Conservation (phyloP, 2,329 filamentous ascomycete genomes). For the Sclerotinia nivalis region DNA sequence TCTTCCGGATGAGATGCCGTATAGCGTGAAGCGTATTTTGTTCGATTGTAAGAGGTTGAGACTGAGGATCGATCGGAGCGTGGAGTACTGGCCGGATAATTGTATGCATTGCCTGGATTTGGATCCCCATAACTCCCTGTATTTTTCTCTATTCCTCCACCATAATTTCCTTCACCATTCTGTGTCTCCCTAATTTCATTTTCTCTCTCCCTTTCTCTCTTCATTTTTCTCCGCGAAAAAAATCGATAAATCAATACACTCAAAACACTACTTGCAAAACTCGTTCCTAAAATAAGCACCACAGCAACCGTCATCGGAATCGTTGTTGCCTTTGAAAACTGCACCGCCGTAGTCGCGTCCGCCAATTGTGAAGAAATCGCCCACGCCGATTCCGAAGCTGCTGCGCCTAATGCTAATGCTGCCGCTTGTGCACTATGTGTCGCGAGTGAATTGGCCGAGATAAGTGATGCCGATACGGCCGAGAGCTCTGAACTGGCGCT, state of each 20-base stretch:
- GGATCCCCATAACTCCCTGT: neutral
- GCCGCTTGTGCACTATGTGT: constrained; percentile 9
- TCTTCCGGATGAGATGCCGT: neutral
- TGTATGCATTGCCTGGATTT: neutral
- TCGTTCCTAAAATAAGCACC: constrained; percentile 6
- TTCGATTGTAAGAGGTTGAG: neutral
- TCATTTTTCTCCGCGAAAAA: neutral
- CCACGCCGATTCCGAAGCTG: neutral
- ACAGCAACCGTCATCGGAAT: constrained; percentile 11
- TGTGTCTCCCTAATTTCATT: neutral
- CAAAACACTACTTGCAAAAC: neutral
- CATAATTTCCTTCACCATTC: neutral
- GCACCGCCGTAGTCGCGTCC: neutral
- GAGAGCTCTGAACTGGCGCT: neutral
- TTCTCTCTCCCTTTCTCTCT: neutral
- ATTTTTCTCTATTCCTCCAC: neutral
- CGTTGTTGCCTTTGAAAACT: neutral
- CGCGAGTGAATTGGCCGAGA: neutral
- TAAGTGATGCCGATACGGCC: neutral
- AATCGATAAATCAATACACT: constrained; percentile 14
- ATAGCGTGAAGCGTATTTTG: neutral
- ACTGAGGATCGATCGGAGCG: neutral
- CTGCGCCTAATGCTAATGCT: constrained; percentile 2
- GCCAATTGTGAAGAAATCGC: neutral
- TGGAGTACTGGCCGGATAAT: neutral